These are phyloP conservation scores for Lunasporangiospora selenospora DNA, from an alignment of 192 early-diverging fungal species.

Conservation along the genomic window DNA sequence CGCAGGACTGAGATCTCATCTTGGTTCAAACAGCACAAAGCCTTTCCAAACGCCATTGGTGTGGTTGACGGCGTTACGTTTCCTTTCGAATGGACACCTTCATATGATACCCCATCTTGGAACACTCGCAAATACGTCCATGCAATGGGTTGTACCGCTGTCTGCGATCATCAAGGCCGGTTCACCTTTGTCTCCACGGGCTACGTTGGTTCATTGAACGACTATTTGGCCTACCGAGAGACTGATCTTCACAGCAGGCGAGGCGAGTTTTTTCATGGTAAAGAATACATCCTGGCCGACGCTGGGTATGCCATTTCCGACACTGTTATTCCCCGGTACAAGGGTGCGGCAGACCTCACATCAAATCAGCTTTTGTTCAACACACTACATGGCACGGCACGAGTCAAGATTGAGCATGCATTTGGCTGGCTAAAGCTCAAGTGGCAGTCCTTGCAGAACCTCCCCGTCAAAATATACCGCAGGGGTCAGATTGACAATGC, in stretches of 20 bases:
- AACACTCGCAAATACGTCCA: too few species aligned
- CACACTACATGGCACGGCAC: neutral
- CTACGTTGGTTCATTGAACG: constrained; percentile 6
- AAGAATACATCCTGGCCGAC: constrained; percentile 6
- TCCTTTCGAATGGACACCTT: too few species aligned
- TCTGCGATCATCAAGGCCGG: constrained; percentile 8
- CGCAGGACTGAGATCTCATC: too few species aligned
- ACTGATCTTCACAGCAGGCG: neutral
- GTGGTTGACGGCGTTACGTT: too few species aligned
- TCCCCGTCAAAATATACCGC: neutral
- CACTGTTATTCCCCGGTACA: constrained; percentile 7
- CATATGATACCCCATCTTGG: too few species aligned
- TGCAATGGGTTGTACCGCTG: constrained; percentile 10
- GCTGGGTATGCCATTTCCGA: neutral
- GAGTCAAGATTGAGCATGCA: constrained; percentile 15
- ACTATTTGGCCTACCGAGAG: neutral
- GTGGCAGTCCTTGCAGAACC: constrained; percentile 9
- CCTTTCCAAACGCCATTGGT: too few species aligned
- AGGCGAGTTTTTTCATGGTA: neutral
- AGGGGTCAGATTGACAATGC: neutral
- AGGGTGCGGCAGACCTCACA: neutral
- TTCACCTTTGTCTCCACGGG: constrained; percentile 8
- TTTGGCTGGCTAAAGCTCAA: constrained; percentile 17
- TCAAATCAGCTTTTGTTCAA: constrained; percentile 14
- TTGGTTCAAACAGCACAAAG: too few species aligned